A percentile compares a stretch with the other conserved stretches of the same genome.
Evolutionary conservation across 768 basidiomycete genomes (phyloP).

Genomic region (Harrya chromipes): DNA sequence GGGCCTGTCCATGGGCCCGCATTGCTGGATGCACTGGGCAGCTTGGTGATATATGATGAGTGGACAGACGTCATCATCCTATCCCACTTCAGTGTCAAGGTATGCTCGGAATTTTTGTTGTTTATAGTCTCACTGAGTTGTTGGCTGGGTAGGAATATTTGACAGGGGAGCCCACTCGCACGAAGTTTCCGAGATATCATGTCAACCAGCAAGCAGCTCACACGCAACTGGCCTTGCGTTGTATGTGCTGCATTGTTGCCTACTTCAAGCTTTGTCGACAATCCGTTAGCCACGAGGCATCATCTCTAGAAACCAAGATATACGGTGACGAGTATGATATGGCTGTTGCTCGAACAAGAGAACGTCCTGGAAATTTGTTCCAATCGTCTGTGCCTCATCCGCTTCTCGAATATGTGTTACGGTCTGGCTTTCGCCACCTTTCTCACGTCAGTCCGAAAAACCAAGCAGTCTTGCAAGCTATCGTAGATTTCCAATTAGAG

Average conservation of each 20-base stretch:
- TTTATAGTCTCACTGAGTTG: neutral
- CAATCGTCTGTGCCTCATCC: neutral
- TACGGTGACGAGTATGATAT: neutral
- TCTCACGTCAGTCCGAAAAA: neutral
- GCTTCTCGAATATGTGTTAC: constrained; percentile 5
- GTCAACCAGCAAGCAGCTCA: neutral
- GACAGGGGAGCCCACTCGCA: neutral
- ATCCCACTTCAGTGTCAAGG: constrained; percentile 15
- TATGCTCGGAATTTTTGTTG: neutral
- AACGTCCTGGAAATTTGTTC: neutral
- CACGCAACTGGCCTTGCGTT: constrained; percentile 1
- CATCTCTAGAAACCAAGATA: neutral
- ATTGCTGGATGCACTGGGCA: neutral
- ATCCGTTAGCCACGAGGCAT: neutral
- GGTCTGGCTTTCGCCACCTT: constrained; percentile 4
- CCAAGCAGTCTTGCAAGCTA: neutral
- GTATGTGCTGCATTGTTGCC: constrained; percentile 6
- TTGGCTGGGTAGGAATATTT: constrained; percentile 7
- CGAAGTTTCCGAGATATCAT: neutral
- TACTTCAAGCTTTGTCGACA: neutral
- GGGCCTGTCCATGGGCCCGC: constrained; percentile 3
- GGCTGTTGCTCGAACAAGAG: neutral
- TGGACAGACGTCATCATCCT: constrained; percentile 1
- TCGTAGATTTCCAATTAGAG: neutral
- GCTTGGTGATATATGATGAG: constrained; percentile 2